Evolutionary conservation across 257 asterid genomes (phyloP).

Genomic region (Solanum phureja): DNA sequence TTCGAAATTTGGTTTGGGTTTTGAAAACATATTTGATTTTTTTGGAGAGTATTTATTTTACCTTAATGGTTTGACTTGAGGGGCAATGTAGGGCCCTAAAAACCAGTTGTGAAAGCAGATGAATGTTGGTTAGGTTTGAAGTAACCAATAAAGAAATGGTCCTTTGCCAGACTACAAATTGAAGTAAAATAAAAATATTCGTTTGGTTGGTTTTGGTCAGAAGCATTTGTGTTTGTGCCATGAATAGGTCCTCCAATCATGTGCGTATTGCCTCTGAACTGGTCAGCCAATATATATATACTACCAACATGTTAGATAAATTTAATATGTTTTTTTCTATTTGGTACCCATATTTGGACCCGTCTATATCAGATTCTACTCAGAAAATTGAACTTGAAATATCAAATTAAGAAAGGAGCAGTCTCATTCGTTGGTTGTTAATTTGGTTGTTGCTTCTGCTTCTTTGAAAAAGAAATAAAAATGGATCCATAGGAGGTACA

Average conservation of each 20-base stretch:
- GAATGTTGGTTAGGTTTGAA: background rate
- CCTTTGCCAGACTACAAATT: background rate
- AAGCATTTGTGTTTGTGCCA: background rate
- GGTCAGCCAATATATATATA: background rate
- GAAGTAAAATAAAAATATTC: background rate
- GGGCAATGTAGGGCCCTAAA: background rate
- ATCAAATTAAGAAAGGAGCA: fast-evolving
- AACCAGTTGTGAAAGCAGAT: background rate
- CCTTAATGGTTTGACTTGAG: background rate
- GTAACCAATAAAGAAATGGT: background rate
- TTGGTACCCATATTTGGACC: no score
- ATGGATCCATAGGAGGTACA: constrained; percentile 65
- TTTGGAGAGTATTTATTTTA: background rate
- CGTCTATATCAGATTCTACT: no score
- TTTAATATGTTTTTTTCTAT: no score
- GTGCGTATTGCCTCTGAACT: background rate
- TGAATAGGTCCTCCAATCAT: background rate
- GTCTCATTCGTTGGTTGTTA: background rate
- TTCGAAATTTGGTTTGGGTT: background rate
- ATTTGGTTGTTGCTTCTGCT: background rate
- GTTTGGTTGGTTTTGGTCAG: background rate
- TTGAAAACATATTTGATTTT: background rate
- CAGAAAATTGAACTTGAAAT: background rate
- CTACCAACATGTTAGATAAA: background rate
- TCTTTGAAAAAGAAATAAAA: background rate